Evolutionary conservation across 495 filamentous ascomycete species (phyloP).

Genomic region (Penicillium paxilli): DNA sequence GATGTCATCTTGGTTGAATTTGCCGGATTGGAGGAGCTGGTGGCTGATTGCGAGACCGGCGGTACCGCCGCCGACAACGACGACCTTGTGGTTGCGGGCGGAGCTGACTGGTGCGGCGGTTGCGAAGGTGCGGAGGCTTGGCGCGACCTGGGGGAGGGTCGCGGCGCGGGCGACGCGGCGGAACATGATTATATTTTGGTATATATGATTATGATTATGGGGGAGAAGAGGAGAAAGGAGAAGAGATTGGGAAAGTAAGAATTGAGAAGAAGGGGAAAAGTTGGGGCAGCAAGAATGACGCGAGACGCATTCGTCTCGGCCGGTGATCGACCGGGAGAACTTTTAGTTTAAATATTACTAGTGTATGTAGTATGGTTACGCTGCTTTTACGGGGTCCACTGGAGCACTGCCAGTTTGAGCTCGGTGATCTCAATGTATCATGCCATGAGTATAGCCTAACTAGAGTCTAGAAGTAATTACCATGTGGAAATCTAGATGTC

Average conservation of each 20-base stretch:
- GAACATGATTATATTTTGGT: slow-evolving; percentile 25
- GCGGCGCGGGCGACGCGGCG: slow-evolving; percentile 17
- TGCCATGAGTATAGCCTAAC: too few relatives aligned
- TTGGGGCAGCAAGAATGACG: neutral
- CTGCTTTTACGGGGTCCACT: slow-evolving; percentile 10
- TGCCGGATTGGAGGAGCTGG: slow-evolving; percentile 58
- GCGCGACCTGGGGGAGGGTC: slow-evolving; percentile 16
- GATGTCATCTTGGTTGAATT: slow-evolving; percentile 60
- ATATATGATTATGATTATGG: neutral
- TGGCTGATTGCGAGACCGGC: slow-evolving; percentile 63
- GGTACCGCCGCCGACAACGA: slow-evolving; percentile 63
- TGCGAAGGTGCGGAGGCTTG: slow-evolving; percentile 33
- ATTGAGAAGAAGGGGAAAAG: neutral
- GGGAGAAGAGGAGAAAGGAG: neutral
- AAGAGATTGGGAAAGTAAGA: neutral
- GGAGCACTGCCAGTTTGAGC: too few relatives aligned
- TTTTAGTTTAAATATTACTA: too few relatives aligned
- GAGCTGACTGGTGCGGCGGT: slow-evolving; percentile 40
- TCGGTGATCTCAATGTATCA: too few relatives aligned
- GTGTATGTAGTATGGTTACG: too few relatives aligned
- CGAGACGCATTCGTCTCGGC: slow-evolving; percentile 9
- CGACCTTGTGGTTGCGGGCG: slow-evolving; percentile 56
- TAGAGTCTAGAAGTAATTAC: too few relatives aligned
- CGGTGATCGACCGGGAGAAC: slow-evolving; percentile 9
- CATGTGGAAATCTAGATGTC: neutral